Conservation (phyloP, 2,329 filamentous ascomycete genomes). For the Trichophyton benhamiae region DNA sequence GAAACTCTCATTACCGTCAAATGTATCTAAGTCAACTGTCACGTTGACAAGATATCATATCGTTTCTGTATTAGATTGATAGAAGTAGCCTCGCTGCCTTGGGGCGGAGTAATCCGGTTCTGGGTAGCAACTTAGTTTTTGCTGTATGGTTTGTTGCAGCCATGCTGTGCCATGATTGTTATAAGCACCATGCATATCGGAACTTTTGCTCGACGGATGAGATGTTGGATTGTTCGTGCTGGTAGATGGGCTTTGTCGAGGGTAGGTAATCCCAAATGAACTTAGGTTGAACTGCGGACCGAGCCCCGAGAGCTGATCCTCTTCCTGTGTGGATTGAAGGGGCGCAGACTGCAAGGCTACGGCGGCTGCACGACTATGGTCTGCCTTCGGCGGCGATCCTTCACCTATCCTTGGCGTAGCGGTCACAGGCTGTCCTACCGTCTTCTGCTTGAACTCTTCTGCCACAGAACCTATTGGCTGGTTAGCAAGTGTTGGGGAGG, state of each 20-base stretch:
- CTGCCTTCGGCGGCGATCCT: neutral
- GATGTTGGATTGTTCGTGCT: conserved; percentile 26
- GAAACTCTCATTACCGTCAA: neutral
- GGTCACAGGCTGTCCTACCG: neutral
- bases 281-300: conserved; percentile 19
- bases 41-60: neutral
- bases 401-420: neutral
- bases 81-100: neutral
- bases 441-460: neutral
- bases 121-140: neutral
- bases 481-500: neutral
- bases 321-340: conserved; percentile 20
- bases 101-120: neutral
- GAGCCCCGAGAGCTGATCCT: conserved; percentile 26
- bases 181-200: neutral
- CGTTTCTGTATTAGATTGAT: neutral
- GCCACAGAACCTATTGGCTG: neutral
- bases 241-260: conserved; percentile 24
- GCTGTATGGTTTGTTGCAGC: conserved; percentile 2
- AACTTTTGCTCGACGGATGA: conserved; percentile 12
- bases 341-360: conserved; percentile 10
- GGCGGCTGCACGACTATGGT: neutral
- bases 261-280: conserved; percentile 21
- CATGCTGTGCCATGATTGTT: conserved; percentile 3
- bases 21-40: neutral